A percentile compares a stretch with the other conserved stretches of the same genome.
phyloP scores from a whole-genome alignment of 2,329 filamentous ascomycete genomes.

The Shiraia bambusicola region DNA sequence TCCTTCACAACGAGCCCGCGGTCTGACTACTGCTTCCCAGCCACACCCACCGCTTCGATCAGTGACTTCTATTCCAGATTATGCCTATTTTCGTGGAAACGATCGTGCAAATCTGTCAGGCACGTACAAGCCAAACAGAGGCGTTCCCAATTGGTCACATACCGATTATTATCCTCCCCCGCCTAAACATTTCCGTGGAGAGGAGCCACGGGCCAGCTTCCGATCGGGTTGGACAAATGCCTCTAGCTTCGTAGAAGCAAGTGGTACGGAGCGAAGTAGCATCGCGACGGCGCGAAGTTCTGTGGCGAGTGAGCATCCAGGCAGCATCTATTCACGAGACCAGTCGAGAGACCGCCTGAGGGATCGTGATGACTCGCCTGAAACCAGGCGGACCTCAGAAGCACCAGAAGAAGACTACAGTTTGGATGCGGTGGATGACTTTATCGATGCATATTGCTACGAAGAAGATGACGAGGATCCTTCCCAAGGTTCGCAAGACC shows the following conservation, averaged over 20 bases:
- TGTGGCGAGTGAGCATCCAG: slow-evolving; percentile 56
- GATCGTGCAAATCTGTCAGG: slow-evolving; percentile 36
- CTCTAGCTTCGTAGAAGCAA: slow-evolving; percentile 57
- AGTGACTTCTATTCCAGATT: slow-evolving; percentile 44
- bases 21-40: slow-evolving; percentile 38
- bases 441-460: slow-evolving; percentile 61
- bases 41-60: slow-evolving; percentile 32
- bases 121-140: slow-evolving; percentile 40
- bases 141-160: slow-evolving; percentile 41
- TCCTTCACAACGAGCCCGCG: slow-evolving; percentile 29
- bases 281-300: slow-evolving; percentile 78
- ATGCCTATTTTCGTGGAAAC: slow-evolving; percentile 30
- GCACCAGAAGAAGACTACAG: slow-evolving; percentile 38
- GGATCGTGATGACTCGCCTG: slow-evolving; percentile 35
- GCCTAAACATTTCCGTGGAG: slow-evolving; percentile 31
- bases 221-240: slow-evolving; percentile 61
- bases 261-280: slow-evolving; percentile 80
- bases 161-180: slow-evolving; percentile 34
- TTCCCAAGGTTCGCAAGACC: slow-evolving; percentile 11
- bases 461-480: slow-evolving; percentile 47
- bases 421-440: slow-evolving; percentile 60
- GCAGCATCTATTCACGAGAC: slow-evolving; percentile 49
- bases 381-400: slow-evolving; percentile 28
- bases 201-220: slow-evolving; percentile 58
- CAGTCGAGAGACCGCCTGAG: slow-evolving; percentile 27